Evolutionary conservation across 78 protist genomes (phyloP), one percentile per base, ranked within the genome.

Genomic region (Tieghemostelium lacteum): DNA sequence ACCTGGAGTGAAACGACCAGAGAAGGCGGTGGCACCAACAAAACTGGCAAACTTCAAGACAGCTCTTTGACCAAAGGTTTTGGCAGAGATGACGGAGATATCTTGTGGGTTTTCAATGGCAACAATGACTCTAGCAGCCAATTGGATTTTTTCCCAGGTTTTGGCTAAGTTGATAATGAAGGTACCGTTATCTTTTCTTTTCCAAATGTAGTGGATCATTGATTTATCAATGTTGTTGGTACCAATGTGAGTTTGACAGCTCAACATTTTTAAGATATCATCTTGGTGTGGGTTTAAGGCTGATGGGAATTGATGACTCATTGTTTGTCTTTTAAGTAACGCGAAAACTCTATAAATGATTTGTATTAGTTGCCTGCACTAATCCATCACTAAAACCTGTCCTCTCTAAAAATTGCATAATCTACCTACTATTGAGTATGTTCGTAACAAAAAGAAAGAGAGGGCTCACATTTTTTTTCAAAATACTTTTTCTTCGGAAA

Each of bases 1-100:
- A 75, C 99, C 99, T 72, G 99, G 99, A 85, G 98, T 98, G 99
- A 85, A 99, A 76, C 99, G 97, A 65, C 99, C 98, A 67, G 98
- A 98, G 75, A 98, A 67, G 77, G 98, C 89, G 36, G 87, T 57
- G 65, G 99, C 97, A 72, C 93, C 96, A 37, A 98, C 96, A 95
- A 98, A 95, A 86, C 92, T 87, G 75, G 98, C 97, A 97, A 97
- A 99, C 97, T 99, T 99, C 95, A 98, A 97, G 62, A 97, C 96
- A 40, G 99, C 99, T 50, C 99, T 96, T 96, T 98, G 99, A 63
- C 98, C 99, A 75, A 69, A 97, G 28, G 93, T 77, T 69, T 99
- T 95, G 58, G 98, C 87, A 16, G 99, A 94, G 95, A 97, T 76
- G 62, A 92, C 96, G n/a, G 71, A 64, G 40, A 98, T 85, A 87